Evolutionary conservation across 2,329 filamentous ascomycete species (phyloP).

Genomic region (Karstenula rhodostoma): DNA sequence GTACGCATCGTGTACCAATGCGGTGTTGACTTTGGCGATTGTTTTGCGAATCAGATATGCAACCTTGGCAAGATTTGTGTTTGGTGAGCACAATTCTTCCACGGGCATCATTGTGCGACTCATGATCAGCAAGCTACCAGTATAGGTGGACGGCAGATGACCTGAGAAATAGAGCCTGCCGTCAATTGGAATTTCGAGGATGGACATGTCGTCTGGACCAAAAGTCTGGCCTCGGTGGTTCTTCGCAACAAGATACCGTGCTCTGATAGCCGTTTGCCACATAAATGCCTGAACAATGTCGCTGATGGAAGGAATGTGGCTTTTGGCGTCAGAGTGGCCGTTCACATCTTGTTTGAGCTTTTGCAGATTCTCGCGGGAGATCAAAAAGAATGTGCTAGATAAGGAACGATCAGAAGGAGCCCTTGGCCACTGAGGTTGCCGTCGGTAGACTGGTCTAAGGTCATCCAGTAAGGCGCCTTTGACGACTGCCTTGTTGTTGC

Average conservation of each 20-base stretch:
- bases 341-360: slow-evolving; percentile 42
- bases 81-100: slow-evolving; percentile 28
- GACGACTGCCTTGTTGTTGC: background rate
- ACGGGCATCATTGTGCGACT: slow-evolving; percentile 36
- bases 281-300: slow-evolving; percentile 54
- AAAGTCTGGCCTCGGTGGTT: slow-evolving; percentile 12
- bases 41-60: slow-evolving; percentile 32
- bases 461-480: slow-evolving; percentile 8
- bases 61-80: slow-evolving; percentile 29
- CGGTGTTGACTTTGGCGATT: slow-evolving; percentile 31
- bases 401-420: slow-evolving; percentile 35
- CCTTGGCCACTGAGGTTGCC: slow-evolving; percentile 39
- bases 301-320: slow-evolving; percentile 41
- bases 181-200: slow-evolving; percentile 47
- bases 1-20: slow-evolving; percentile 38
- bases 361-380: slow-evolving; percentile 39
- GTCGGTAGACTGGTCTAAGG: slow-evolving; percentile 32
- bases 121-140: slow-evolving; percentile 39
- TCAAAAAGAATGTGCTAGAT: slow-evolving; percentile 43
- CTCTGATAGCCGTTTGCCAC: slow-evolving; percentile 49
- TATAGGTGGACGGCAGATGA: slow-evolving; percentile 34
- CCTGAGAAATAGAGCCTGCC: slow-evolving; percentile 39
- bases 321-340: slow-evolving; percentile 30
- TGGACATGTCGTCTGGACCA: slow-evolving; percentile 20
- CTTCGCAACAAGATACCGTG: slow-evolving; percentile 45